Conservation (phyloP, 2,329 filamentous ascomycete genomes). For the Ceratocystis alfenasii region DNA sequence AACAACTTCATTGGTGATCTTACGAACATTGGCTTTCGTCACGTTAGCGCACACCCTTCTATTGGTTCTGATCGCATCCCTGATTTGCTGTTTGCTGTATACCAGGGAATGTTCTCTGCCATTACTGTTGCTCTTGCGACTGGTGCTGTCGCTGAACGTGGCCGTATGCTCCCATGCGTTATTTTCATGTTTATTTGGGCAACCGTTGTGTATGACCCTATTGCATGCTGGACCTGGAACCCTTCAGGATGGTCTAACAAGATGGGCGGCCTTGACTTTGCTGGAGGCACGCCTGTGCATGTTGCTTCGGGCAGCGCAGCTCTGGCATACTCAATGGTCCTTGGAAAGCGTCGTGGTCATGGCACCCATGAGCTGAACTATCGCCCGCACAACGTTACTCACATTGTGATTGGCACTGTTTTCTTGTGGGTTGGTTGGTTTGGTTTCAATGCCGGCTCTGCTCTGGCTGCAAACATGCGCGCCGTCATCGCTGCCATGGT, state of each 20-base stretch:
- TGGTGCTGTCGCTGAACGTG: slow-evolving; percentile 75
- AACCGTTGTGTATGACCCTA: slow-evolving; percentile 80
- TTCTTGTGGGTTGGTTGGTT: slow-evolving; percentile 96
- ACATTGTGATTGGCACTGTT: slow-evolving; percentile 83
- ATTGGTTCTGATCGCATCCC: slow-evolving; percentile 63
- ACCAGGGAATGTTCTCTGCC: slow-evolving; percentile 78
- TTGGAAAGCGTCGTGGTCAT: slow-evolving; percentile 74
- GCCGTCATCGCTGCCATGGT: slow-evolving; percentile 78
- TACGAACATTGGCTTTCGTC: slow-evolving; percentile 64
- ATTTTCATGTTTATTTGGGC: slow-evolving; percentile 92
- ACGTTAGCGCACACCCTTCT: slow-evolving; percentile 63
- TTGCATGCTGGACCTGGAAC: slow-evolving; percentile 95
- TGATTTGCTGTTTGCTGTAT: slow-evolving; percentile 73
- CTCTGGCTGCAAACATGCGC: slow-evolving; percentile 67
- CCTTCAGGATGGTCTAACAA: slow-evolving; percentile 64
- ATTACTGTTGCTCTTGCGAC: slow-evolving; percentile 78
- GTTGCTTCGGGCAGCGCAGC: slow-evolving; percentile 74
- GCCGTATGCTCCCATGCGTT: slow-evolving; percentile 76
- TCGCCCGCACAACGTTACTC: slow-evolving; percentile 82
- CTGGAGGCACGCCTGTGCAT: slow-evolving; percentile 81
- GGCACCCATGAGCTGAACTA: slow-evolving; percentile 83
- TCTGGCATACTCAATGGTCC: slow-evolving; percentile 81
- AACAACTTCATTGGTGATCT: slow-evolving; percentile 67
- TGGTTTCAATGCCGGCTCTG: slow-evolving; percentile 83
- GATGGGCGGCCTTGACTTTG: slow-evolving; percentile 77